Conservation (phyloP, 1,284 basidiomycete species). For the Amylostereum areolatum region DNA sequence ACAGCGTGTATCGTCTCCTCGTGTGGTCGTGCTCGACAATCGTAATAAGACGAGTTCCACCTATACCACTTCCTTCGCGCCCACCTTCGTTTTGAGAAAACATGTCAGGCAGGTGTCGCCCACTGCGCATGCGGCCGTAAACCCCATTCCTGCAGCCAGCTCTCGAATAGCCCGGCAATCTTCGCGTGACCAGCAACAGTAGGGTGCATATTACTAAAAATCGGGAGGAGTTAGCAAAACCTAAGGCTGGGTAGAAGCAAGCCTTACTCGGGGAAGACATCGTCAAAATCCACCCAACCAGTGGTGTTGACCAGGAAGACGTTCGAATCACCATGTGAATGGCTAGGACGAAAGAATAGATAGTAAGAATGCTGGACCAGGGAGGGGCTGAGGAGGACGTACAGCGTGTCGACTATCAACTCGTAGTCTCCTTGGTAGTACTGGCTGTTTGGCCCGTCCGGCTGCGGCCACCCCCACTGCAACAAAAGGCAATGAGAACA, state of each 20-base stretch:
- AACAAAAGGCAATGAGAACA: background rate
- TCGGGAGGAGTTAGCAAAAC: background rate
- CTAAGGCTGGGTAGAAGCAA: background rate
- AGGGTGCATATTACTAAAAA: conserved; percentile 41
- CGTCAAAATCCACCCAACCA: conserved; percentile 46
- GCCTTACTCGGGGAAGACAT: conserved; percentile 45
- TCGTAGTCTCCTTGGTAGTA: conserved; percentile 47
- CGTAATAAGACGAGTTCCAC: no score
- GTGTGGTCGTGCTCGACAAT: no score
- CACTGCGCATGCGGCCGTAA: conserved; percentile 25
- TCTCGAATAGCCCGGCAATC: conserved; percentile 39
- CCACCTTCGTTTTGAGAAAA: background rate
- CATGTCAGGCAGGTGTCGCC: conserved; percentile 16
- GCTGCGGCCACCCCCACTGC: conserved; percentile 53
- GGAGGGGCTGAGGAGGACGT: no score
- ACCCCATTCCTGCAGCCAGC: conserved; percentile 40
- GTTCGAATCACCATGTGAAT: conserved; percentile 38
- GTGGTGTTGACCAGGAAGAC: conserved; percentile 53
- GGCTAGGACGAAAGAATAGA: conserved; percentile 18
- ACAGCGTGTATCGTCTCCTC: no score
- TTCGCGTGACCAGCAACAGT: conserved; percentile 41
- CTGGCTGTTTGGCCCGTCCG: conserved; percentile 37
- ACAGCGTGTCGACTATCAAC: conserved; percentile 38
- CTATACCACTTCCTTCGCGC: no score
- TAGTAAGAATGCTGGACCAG: no score